Base-by-base conservation (phyloP, 2,329 filamentous ascomycete genomes). In the Lachnellula cervina region DNA sequence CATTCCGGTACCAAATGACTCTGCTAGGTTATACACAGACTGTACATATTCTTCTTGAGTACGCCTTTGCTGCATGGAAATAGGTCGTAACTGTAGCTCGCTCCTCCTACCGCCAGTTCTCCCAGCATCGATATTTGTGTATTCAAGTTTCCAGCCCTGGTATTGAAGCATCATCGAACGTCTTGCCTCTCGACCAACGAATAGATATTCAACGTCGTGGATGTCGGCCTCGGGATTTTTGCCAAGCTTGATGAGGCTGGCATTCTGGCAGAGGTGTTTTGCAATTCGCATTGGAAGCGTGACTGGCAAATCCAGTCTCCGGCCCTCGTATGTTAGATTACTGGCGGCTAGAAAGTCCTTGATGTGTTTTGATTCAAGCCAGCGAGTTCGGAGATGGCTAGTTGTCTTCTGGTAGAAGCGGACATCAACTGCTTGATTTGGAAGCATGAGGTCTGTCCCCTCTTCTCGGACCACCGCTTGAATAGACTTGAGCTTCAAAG, bases 121-220 rank as follows among this genome's bases (percentile, higher is more conserved):
- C 7, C 69, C 69, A 17, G 55, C 63, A 40, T 71, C 63, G 52
- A 69, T 60, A 25, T 59, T 62, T 0, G 64, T 64, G 47, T 66
- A 70, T 4, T 45, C 28, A 17, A 69, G 43, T 19, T 48, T 42
- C 62, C 66, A 71, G 23, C 56, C 56, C 2, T 62, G 46, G 47
- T 60, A 67, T 4, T 57, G 40, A 6, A 68, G 59, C 0, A 44
- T 37, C 5, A 69, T 38, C 2, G 54, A 61, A n/a, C 57, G 60
- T 35, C 57, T 56, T 16, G 66, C 61, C 35, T 70, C 66, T 4
- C 70, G 61, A 6, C 67, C 67, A 3, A 64, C 51, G 44, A 69
- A 70, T 11, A 70, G 48, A 48, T 71, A 71, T 21, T 68, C 61
- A 11, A 71, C 64, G n/a, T 66, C 56, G 9, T 59, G 17, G 5